Conservation (phyloP, 164 flowering plant species). For the Magnolia officinalis region DNA sequence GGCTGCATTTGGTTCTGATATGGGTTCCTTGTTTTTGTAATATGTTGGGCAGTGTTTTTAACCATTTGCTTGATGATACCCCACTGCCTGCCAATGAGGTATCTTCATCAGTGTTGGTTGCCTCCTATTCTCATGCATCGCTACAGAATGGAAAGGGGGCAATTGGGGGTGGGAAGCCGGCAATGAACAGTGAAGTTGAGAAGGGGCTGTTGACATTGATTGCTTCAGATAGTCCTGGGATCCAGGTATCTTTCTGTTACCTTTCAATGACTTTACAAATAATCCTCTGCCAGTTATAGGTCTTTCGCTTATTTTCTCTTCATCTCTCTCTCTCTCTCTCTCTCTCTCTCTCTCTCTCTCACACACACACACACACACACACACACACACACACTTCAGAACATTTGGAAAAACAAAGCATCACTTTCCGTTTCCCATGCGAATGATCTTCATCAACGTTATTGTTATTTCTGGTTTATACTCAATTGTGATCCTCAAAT, state of each 20-base stretch:
- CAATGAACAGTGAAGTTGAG: conserved; percentile 60
- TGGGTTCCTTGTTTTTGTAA: not conserved
- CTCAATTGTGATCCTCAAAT: conserved; percentile 22
- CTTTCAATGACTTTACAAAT: not conserved
- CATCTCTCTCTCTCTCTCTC: no score
- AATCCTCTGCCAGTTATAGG: no score
- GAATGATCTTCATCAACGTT: not conserved
- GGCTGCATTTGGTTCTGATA: not conserved
- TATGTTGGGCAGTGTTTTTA: conserved; percentile 61
- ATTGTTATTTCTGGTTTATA: not conserved
- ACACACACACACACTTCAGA: no score
- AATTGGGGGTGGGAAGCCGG: conserved; percentile 61
- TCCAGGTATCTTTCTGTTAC: conserved; percentile 54
- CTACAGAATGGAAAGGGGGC: conserved; percentile 63
- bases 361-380: no score
- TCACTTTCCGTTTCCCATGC: not conserved
- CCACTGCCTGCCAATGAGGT: conserved; percentile 76
- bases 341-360: no score
- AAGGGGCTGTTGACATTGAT: conserved; percentile 84
- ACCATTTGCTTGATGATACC: conserved; percentile 80
- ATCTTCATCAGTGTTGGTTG: conserved; percentile 86
- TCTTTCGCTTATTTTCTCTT: no score
- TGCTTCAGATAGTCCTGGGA: conserved; percentile 70
- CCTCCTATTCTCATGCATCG: conserved; percentile 48
- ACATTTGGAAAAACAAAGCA: no score